These are phyloP conservation scores for Penicillium mononematosum DNA, from an alignment of 495 filamentous ascomycete species.

Conservation along the genomic window DNA sequence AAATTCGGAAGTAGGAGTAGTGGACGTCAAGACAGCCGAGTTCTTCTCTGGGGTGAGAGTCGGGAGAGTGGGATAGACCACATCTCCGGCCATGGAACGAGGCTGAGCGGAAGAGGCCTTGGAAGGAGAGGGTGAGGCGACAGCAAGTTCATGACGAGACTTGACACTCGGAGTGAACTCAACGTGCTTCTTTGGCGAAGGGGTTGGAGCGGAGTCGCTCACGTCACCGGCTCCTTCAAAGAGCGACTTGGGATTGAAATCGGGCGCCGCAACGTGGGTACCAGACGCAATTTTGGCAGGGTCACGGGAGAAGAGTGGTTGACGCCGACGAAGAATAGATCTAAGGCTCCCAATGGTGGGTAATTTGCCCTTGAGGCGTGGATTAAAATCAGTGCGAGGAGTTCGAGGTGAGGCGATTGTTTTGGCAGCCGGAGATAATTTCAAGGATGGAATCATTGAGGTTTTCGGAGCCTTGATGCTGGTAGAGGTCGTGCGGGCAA, in stretches of 20 bases:
- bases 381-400: constrained; percentile 48
- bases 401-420: constrained; percentile 44
- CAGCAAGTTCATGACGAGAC: constrained; percentile 36
- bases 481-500: constrained; percentile 54
- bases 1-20: constrained; percentile 11
- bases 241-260: constrained; percentile 46
- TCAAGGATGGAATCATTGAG: constrained; percentile 54
- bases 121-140: constrained; percentile 45
- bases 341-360: constrained; percentile 51
- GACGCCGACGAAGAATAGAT: constrained; percentile 60
- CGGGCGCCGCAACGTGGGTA: constrained; percentile 54
- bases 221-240: constrained; percentile 34
- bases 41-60: constrained; percentile 39
- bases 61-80: constrained; percentile 47
- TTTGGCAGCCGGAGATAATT: constrained; percentile 48
- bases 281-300: constrained; percentile 60
- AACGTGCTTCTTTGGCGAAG: constrained; percentile 58
- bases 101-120: constrained; percentile 37
- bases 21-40: constrained; percentile 2
- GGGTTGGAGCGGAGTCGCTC: constrained; percentile 34
- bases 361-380: constrained; percentile 42
- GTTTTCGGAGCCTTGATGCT: constrained; percentile 59
- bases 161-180: constrained; percentile 58
- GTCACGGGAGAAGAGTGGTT: constrained; percentile 61
- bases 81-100: constrained; percentile 29